A percentile compares a stretch with the other conserved stretches of the same genome.
Conservation (phyloP, 345 rosid species). For the Mallotus nudiflorus region DNA sequence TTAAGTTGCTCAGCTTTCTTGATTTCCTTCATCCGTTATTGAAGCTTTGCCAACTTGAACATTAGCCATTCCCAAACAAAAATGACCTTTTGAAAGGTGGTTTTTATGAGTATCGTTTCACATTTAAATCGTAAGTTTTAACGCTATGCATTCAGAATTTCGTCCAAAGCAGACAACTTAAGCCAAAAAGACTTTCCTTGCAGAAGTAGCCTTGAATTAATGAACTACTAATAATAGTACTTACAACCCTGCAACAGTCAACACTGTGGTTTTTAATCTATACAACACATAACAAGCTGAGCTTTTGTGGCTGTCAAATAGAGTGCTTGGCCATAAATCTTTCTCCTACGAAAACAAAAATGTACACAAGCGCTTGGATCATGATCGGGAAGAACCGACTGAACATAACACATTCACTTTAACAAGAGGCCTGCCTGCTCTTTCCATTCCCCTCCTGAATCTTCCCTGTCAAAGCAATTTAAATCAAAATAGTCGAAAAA, state of each 20-base stretch:
- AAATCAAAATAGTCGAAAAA: conserved; percentile 17
- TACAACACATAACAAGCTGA: conserved; percentile 13
- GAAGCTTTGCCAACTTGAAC: no score
- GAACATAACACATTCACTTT: conserved; percentile 9
- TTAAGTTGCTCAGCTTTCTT: no score
- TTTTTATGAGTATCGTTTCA: no score
- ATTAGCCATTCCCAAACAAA: no score
- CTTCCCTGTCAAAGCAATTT: conserved; percentile 30
- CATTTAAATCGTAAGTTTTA: no score
- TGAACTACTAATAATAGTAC: neutral
- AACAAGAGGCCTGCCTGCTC: conserved; percentile 20
- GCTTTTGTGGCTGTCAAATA: neutral
- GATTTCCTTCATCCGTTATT: no score
- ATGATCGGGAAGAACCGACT: conserved; percentile 45
- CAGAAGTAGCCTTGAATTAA: neutral
- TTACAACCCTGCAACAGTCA: neutral
- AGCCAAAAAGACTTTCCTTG: no score
- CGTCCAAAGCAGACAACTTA: no score
- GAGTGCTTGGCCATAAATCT: conserved; percentile 6
- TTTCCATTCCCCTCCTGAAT: conserved; percentile 34
- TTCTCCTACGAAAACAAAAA: conserved; percentile 8
- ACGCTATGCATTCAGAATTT: no score
- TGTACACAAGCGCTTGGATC: conserved; percentile 40
- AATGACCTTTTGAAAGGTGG: no score
- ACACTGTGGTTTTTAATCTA: conserved; percentile 12